Evolutionary conservation across 2,329 filamentous ascomycete genomes (phyloP).

Genomic region (Seiridium cupressi): DNA sequence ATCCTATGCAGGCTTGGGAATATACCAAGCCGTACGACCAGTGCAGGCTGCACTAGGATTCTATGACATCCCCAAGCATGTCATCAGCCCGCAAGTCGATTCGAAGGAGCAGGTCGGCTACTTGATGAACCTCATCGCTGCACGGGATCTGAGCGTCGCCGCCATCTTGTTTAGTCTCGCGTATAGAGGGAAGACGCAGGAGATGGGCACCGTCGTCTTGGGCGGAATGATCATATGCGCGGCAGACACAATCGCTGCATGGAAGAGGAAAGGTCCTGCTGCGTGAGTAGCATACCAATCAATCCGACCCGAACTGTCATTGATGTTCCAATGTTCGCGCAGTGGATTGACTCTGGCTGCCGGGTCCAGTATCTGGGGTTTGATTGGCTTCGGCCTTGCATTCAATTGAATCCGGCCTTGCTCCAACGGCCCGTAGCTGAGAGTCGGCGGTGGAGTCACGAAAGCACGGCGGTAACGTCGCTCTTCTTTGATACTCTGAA

Average conservation of each 20-base stretch:
- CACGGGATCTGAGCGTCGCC: slow-evolving; percentile 1
- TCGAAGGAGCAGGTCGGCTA: background rate
- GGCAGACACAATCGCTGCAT: background rate
- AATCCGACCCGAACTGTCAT: no score
- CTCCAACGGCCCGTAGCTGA: no score
- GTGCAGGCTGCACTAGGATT: background rate
- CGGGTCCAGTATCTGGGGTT: background rate
- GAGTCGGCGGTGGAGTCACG: no score
- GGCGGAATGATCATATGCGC: slow-evolving; percentile 1
- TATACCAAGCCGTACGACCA: background rate
- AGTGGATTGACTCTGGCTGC: background rate
- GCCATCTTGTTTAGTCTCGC: background rate
- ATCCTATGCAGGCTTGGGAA: background rate
- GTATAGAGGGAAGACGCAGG: background rate
- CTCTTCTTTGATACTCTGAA: no score
- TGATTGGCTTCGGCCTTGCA: background rate
- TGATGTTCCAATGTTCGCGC: no score
- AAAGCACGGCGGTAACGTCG: no score
- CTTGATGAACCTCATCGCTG: slow-evolving; percentile 3
- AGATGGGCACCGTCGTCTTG: background rate
- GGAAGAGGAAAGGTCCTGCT: slow-evolving; percentile 1
- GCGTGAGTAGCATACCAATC: background rate
- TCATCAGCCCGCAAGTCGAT: background rate
- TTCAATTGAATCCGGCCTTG: background rate
- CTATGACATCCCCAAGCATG: slow-evolving; percentile 4